These are phyloP conservation scores for Ceratocystis ficicola DNA, from an alignment of 2,329 filamentous ascomycete genomes.

Conservation along the genomic window DNA sequence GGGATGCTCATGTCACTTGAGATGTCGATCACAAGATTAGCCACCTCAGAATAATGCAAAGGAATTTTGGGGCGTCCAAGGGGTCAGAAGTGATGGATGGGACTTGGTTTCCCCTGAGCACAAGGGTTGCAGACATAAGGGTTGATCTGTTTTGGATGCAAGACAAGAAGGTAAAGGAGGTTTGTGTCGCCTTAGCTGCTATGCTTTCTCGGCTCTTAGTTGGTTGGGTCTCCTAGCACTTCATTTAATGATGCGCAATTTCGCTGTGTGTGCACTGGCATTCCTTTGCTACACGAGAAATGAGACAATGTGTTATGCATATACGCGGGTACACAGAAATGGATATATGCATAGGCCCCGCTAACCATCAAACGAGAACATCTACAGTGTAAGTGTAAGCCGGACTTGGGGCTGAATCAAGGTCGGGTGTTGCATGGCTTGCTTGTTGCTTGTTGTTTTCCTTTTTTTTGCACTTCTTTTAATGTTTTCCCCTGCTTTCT, in stretches of 20 bases:
- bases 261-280: neutral
- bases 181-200: neutral
- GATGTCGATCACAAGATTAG: slow-evolving; percentile 7
- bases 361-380: too few relatives aligned
- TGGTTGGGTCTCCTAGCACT: neutral
- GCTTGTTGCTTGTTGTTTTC: too few relatives aligned
- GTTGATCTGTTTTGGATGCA: neutral
- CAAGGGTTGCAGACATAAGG: neutral
- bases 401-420: too few relatives aligned
- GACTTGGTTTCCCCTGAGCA: neutral
- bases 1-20: neutral
- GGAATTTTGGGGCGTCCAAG: neutral
- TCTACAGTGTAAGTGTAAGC: too few relatives aligned
- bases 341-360: too few relatives aligned
- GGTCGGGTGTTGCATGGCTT: too few relatives aligned
- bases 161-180: neutral
- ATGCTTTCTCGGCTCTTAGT: neutral
- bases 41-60: neutral
- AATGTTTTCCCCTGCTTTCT: too few relatives aligned
- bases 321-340: too few relatives aligned
- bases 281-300: too few relatives aligned
- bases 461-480: too few relatives aligned
- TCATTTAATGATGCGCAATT: neutral
- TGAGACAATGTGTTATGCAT: too few relatives aligned
- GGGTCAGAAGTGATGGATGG: neutral